Percentiles rank a stretch among this genome's conserved stretches.
phyloP scores from a whole-genome alignment of 108 stramenopile genomes.

The Nitzschia inconspicua region DNA sequence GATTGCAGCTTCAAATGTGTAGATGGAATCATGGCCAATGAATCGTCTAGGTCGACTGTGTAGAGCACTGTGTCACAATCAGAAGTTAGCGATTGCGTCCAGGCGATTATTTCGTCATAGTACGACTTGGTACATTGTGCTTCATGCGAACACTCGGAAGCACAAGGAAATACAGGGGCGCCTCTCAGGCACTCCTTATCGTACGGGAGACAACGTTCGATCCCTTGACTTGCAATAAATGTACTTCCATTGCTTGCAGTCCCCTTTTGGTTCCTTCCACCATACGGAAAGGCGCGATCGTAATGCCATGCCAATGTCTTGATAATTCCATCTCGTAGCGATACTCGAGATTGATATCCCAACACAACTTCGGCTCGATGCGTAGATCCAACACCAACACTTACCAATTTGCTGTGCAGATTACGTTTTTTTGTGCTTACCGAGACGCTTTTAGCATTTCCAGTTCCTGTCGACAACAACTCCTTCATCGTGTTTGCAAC shows the following conservation, averaged over 20 bases:
- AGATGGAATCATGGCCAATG: slow-evolving; percentile 56
- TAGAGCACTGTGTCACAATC: slow-evolving; percentile 69
- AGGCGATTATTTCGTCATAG: slow-evolving; percentile 58
- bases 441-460: neutral
- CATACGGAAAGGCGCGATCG: slow-evolving; percentile 70
- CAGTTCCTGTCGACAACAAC: slow-evolving; percentile 38
- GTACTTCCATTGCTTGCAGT: neutral
- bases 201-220: slow-evolving; percentile 47
- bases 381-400: slow-evolving; percentile 40
- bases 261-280: slow-evolving; percentile 7
- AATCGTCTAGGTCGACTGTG: slow-evolving; percentile 61
- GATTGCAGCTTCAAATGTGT: slow-evolving; percentile 34
- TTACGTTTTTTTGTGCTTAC: neutral
- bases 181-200: slow-evolving; percentile 78
- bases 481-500: slow-evolving; percentile 39
- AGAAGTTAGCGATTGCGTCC: slow-evolving; percentile 48
- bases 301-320: slow-evolving; percentile 73
- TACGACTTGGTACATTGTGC: slow-evolving; percentile 57
- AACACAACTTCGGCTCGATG: slow-evolving; percentile 51
- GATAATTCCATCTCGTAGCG: slow-evolving; percentile 54
- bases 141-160: slow-evolving; percentile 70
- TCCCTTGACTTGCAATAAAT: slow-evolving; percentile 33
- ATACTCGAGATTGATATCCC: slow-evolving; percentile 59
- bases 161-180: slow-evolving; percentile 77
- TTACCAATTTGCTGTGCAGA: neutral